Evolutionary conservation across 495 filamentous ascomycete genomes (phyloP), one percentile per base, ranked within the genome.

Genomic region (Glutinoglossum americanum): DNA sequence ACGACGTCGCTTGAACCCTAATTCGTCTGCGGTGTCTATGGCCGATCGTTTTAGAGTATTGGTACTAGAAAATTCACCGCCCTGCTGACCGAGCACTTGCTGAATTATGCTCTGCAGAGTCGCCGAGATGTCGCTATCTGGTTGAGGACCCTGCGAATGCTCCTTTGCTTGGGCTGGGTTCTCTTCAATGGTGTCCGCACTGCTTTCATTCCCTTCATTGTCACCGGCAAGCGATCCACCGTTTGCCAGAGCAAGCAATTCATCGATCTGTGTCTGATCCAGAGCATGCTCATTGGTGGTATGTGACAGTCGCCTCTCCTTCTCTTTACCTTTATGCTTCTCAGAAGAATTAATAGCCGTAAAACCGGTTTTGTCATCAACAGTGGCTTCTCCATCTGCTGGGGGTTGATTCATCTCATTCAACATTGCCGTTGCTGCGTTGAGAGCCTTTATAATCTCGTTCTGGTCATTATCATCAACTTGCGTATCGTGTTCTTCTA

Each of bases 371-470:
- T n/a, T 28, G 1, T 17, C 33, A 21, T 30, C 49, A 9, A 11
- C 49, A 15, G n/a, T 17, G 15, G 32, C 13, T 0, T 56, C 32
- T 37, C 54, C 54, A 19, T 13, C 13, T 7, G 19, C 28, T 25
- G 49, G 47, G 23, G 23, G 17, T 19, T 41, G 47, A 27, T 55
- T 59, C 51, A 61, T 61, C 32, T 61, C 49, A 45, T 61, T 55
- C 11, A 62, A 32, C 54, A 62, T 62, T 6, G 57, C 51, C 27
- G 60, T 62, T 26, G 60, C 60, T 25, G 60, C 59, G 23, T 62
- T 47, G 9, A 61, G 53, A 15, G 60, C 60, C 48, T 60, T 61
- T 27, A 62, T 57, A 35, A 62, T 53, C n/a, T 60, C 59, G 51
- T 17, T 55, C 57, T 55, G 30, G 9, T 62, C 44, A 26, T 57